Conservation (phyloP, 1,139 yeast genomes). For the Zygoascus hellenicus region DNA sequence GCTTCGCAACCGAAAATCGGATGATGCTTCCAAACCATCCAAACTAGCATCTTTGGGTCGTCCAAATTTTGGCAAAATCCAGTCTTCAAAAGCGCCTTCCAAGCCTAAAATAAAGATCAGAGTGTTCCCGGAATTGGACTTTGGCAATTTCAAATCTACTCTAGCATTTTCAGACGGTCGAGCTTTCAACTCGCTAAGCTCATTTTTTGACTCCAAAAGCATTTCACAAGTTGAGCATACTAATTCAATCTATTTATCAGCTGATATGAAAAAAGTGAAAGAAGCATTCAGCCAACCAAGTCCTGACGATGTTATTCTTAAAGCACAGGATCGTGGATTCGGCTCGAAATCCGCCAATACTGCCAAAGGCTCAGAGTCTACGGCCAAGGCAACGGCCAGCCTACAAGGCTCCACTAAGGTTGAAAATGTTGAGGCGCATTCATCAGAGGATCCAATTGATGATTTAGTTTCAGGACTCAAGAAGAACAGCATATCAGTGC, state of each 20-base stretch:
- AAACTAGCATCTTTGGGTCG: not conserved
- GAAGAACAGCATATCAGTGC: not conserved
- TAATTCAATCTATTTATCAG: constrained; percentile 34
- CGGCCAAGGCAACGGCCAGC: not conserved
- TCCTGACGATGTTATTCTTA: constrained; percentile 70
- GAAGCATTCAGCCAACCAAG: constrained; percentile 63
- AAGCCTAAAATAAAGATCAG: constrained; percentile 12
- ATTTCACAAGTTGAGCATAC: constrained; percentile 23
- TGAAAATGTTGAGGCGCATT: not conserved
- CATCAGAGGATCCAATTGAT: not conserved
- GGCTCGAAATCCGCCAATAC: not conserved
- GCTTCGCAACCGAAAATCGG: not conserved
- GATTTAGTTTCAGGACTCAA: not conserved
- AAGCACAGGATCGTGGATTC: constrained; percentile 47
- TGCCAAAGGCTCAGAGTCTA: not conserved
- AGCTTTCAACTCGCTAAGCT: not conserved
- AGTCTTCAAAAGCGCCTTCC: constrained; percentile 4
- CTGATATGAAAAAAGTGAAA: constrained; percentile 40
- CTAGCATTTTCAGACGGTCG: constrained; percentile 2
- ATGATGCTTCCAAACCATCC: not conserved
- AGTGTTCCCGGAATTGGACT: constrained; percentile 19
- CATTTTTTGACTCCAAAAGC: not conserved
- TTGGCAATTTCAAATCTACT: constrained; percentile 7
- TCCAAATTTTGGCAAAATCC: not conserved
- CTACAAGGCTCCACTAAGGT: too few relatives aligned